Conservation (phyloP, 805 yeast species). For the Metschnikowia amazonensis region DNA sequence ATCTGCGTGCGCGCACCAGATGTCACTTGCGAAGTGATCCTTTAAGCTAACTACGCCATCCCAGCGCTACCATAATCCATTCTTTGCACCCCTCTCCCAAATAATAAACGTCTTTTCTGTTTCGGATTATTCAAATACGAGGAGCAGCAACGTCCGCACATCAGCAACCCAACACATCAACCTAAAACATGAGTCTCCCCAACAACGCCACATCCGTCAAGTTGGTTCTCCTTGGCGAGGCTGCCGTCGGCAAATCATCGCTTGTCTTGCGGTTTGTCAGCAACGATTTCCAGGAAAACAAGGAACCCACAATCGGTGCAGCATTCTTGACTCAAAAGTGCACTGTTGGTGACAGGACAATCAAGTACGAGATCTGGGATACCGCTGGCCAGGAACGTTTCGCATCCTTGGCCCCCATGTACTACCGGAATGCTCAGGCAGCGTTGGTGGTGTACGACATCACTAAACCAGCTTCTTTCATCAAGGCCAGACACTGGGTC, state of each 20-base stretch:
- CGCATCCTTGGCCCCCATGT: constrained; percentile 76
- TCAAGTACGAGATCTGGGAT: constrained; percentile 81
- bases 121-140: not conserved
- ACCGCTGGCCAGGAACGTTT: constrained; percentile 85
- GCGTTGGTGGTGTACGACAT: constrained; percentile 78
- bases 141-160: not conserved
- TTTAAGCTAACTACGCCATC: constrained; percentile 4
- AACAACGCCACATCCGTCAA: constrained; percentile 38
- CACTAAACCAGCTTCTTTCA: constrained; percentile 62
- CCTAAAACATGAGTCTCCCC: constrained; percentile 11
- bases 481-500: constrained; percentile 72
- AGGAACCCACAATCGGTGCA: constrained; percentile 83
- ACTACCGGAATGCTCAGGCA: constrained; percentile 75
- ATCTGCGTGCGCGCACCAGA: constrained; percentile 7
- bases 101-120: not conserved
- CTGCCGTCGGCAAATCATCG: constrained; percentile 78
- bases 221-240: constrained; percentile 73
- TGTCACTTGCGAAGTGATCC: constrained; percentile 4
- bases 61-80: not conserved
- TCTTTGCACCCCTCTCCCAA: not conserved
- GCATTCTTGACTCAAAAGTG: constrained; percentile 74
- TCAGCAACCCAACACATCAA: not conserved
- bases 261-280: constrained; percentile 68
- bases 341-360: constrained; percentile 48
- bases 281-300: constrained; percentile 65